Percentiles rank a stretch among this genome's conserved stretches.
phyloP scores from a whole-genome alignment of 129 eudicot genomes.

The Flaveria bidentis region DNA sequence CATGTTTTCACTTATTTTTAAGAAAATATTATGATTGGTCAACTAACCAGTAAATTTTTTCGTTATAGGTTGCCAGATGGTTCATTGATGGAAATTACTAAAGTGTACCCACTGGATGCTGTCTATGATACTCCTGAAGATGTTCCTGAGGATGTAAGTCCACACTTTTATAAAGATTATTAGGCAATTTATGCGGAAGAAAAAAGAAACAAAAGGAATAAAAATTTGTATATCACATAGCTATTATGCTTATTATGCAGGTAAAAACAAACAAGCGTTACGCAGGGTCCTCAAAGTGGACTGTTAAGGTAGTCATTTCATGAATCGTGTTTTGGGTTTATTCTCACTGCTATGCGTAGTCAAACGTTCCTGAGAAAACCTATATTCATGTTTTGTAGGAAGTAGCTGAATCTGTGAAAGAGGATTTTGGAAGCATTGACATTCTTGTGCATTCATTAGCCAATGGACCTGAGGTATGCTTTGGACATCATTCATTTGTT shows the following conservation, averaged over 20 bases:
- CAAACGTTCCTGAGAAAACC: neutral
- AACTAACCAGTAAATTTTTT: slow-evolving; percentile 13
- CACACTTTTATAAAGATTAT: neutral
- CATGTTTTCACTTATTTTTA: neutral
- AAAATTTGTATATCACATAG: neutral
- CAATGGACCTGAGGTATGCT: slow-evolving; percentile 85
- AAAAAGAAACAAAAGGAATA: neutral
- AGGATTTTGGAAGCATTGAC: slow-evolving; percentile 85
- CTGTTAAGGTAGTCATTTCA: slow-evolving; percentile 59
- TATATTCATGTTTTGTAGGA: slow-evolving; percentile 47
- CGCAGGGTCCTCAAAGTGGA: slow-evolving; percentile 90
- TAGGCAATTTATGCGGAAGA: neutral
- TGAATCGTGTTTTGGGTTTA: neutral
- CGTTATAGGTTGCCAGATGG: slow-evolving; percentile 85
- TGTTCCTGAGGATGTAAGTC: slow-evolving; percentile 92
- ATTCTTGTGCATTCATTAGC: slow-evolving; percentile 95
- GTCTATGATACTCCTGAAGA: slow-evolving; percentile 86
- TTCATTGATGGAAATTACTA: slow-evolving; percentile 86
- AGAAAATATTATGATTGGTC: neutral
- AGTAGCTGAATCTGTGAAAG: slow-evolving; percentile 81
- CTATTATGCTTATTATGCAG: slow-evolving; percentile 43
- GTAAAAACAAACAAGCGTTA: slow-evolving; percentile 86
- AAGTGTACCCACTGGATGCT: slow-evolving; percentile 93
- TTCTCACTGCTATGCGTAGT: neutral
- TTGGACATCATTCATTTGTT: neutral